Conservation (phyloP, 2,329 filamentous ascomycete species). For the Exserohilum rostratum region DNA sequence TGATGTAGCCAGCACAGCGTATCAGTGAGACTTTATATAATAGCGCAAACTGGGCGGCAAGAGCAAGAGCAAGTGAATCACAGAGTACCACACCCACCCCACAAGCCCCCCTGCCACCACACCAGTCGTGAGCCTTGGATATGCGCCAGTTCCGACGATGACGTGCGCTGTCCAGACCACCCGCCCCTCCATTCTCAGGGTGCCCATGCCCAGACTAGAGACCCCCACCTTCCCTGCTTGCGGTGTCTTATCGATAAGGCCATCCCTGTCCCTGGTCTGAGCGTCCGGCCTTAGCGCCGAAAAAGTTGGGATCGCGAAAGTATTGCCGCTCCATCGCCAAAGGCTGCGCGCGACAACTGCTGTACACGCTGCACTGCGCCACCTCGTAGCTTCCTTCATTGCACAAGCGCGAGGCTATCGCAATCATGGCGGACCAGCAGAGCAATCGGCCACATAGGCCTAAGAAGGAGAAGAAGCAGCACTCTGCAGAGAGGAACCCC, state of each 20-base stretch:
- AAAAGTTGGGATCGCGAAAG: conserved; percentile 27
- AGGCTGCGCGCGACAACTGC: conserved; percentile 13
- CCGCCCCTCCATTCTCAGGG: conserved; percentile 14
- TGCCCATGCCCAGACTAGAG: too few relatives aligned
- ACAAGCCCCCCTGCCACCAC: background rate
- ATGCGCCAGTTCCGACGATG: conserved; percentile 25
- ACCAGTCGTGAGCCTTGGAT: conserved; percentile 33
- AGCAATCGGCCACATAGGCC: conserved; percentile 83
- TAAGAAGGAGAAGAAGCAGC: conserved; percentile 86
- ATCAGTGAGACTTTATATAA: conserved; percentile 35
- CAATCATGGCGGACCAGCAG: conserved; percentile 67
- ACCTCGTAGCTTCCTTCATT: background rate
- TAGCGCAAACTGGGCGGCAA: background rate
- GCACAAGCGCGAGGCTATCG: background rate
- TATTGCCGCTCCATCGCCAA: conserved; percentile 8
- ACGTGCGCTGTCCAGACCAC: conserved; percentile 25
- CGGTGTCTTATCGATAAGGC: conserved; percentile 44
- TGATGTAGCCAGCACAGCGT: conserved; percentile 16
- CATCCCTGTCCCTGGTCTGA: conserved; percentile 34
- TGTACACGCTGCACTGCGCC: background rate
- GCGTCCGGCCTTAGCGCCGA: conserved; percentile 38
- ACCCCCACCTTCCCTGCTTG: background rate
- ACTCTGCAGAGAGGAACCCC: conserved; percentile 73
- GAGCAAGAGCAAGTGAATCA: background rate
- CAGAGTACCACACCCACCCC: background rate